Evolutionary conservation across 495 filamentous ascomycete species (phyloP).

Genomic region (Podospora appendiculata): DNA sequence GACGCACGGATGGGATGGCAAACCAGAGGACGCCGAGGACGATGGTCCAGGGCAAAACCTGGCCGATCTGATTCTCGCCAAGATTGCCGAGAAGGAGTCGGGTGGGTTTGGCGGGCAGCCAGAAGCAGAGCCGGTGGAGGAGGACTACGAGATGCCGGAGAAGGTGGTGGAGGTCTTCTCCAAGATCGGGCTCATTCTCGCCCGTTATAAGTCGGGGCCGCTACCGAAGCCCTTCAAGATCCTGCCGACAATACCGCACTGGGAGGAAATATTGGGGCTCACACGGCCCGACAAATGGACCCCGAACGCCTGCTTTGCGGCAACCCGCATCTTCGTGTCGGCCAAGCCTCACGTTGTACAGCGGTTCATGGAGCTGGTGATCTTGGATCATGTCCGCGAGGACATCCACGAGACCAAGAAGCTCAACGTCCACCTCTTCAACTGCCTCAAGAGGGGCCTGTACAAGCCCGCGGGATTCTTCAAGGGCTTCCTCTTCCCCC

Average conservation of each 20-base stretch:
- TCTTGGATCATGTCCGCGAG: constrained; percentile 82
- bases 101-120: constrained; percentile 36
- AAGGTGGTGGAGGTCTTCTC: constrained; percentile 92
- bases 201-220: constrained; percentile 88
- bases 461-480: constrained; percentile 98
- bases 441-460: constrained; percentile 80
- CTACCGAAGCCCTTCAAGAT: constrained; percentile 98
- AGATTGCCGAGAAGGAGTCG: constrained; percentile 89
- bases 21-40: constrained; percentile 35
- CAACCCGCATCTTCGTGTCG: constrained; percentile 82
- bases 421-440: constrained; percentile 91
- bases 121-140: constrained; percentile 46
- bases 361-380: constrained; percentile 67
- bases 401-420: constrained; percentile 75
- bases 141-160: constrained; percentile 76
- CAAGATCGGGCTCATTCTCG: constrained; percentile 83
- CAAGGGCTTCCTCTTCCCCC: constrained; percentile 90
- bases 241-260: constrained; percentile 81
- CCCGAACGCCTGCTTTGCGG: constrained; percentile 65
- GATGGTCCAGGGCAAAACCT: constrained; percentile 64
- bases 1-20: constrained; percentile 39
- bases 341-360: constrained; percentile 68
- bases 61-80: constrained; percentile 84
- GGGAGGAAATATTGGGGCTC: constrained; percentile 60
- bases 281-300: constrained; percentile 39